Base-by-base conservation (phyloP, 2,329 filamentous ascomycete species). In the Fusarium cyanostomum region DNA sequence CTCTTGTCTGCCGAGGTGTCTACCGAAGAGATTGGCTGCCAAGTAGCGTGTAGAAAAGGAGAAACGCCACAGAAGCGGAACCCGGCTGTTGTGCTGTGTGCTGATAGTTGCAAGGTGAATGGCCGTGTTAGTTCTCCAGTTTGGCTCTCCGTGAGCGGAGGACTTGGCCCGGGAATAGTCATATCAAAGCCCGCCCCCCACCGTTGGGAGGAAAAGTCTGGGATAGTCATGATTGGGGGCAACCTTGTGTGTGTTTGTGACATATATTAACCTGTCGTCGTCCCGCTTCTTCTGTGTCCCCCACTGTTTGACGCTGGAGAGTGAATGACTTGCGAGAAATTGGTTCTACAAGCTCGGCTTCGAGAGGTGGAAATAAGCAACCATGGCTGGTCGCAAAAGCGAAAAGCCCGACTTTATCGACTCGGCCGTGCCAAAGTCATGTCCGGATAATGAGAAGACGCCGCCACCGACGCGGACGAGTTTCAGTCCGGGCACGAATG, bases 241-340 rank as follows among this genome's bases (percentile, higher is more conserved):
- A 43, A 33, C 31, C 56, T 64, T 65, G 56, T 30, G 41, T 16
- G 42, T 28, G 28, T 21, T n/a, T 41, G 42, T 39, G 49, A 31
- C 37, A 62, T 64, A 62, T 62, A 65, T 53, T 62, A 64, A 57
- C 52, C 62, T 50, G 39, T 38, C 34, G 38, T 42, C 48, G 44
- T 54, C 33, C 62, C 45, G 45, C 58, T 58, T 37, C 43, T 16
- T 18, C 28, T 28, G 13, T 13, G 26, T 30, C 12, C 27, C 9
- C n/a, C n/a, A n/a, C n/a, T n/a, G n/a, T n/a, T n/a, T n/a, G n/a
- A n/a, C 21, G 21, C 21, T 21, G 21, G 21, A 21, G 21, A 21
- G 21, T 6, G 21, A 51, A 51, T 58, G 43, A 33, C 37, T 45
- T 21, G n/a, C n/a, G n/a, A n/a, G n/a, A n/a, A n/a, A n/a, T 52